phyloP scores from a whole-genome alignment of 805 yeast species.

The Saccharomycopsis sp. region DNA sequence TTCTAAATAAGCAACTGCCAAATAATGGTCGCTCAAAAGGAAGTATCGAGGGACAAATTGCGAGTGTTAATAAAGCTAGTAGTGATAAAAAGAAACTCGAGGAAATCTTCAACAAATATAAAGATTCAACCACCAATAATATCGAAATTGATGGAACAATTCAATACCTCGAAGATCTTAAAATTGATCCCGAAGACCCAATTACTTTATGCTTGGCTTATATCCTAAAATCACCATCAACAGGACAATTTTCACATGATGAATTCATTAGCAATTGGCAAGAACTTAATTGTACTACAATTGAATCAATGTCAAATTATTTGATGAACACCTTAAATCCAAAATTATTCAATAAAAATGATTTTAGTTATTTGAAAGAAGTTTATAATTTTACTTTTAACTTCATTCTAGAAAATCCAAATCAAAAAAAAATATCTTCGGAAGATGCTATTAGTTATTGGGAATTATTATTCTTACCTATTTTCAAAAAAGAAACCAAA shows the following conservation, averaged over 20 bases:
- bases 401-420: slow-evolving; percentile 48
- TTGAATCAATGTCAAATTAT: slow-evolving; percentile 1
- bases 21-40: too few species aligned
- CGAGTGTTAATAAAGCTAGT: too few species aligned
- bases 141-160: slow-evolving; percentile 79
- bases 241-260: slow-evolving; percentile 47
- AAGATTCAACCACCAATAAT: slow-evolving; percentile 19
- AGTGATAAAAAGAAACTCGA: too few species aligned
- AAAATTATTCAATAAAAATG: slow-evolving; percentile 23
- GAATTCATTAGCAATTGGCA: slow-evolving; percentile 54
- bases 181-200: slow-evolving; percentile 64
- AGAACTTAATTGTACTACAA: neutral
- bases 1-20: too few species aligned
- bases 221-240: slow-evolving; percentile 52
- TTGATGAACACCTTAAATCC: neutral
- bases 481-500: slow-evolving; percentile 27
- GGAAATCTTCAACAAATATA: slow-evolving; percentile 8
- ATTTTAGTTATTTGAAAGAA: slow-evolving; percentile 35
- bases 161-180: slow-evolving; percentile 52
- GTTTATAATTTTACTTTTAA: slow-evolving; percentile 67
- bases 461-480: slow-evolving; percentile 45
- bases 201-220: slow-evolving; percentile 62
- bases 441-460: slow-evolving; percentile 71
- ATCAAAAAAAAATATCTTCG: slow-evolving; percentile 39
- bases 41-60: too few species aligned